These are phyloP conservation scores for Vitis riparia DNA, from an alignment of 164 flowering plant species.

Conservation along the genomic window DNA sequence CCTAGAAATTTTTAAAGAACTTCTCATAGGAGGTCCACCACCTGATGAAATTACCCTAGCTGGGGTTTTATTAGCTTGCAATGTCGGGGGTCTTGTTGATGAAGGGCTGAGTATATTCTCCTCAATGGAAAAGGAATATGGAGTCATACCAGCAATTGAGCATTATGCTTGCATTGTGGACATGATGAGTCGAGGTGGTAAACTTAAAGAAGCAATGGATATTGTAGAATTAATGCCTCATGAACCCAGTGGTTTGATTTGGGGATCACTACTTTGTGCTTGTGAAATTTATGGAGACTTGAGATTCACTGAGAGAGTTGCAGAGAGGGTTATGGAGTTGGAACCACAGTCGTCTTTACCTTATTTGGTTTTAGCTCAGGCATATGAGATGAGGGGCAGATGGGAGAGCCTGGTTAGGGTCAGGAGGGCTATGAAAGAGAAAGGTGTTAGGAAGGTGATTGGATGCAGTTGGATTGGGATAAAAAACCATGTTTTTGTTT, in stretches of 20 bases:
- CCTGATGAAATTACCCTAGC: constrained; percentile 47
- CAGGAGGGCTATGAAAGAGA: constrained; percentile 40
- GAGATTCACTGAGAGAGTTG: constrained; percentile 43
- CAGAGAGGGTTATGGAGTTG: constrained; percentile 42
- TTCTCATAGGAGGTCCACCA: constrained; percentile 16
- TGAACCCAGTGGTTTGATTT: constrained; percentile 32
- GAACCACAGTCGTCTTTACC: constrained; percentile 45
- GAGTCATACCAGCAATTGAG: constrained; percentile 40
- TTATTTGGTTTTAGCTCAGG: constrained; percentile 41
- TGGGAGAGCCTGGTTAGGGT: constrained; percentile 68
- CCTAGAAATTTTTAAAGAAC: constrained; percentile 37
- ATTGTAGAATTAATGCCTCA: constrained; percentile 40
- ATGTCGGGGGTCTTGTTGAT: constrained; percentile 37
- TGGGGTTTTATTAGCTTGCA: constrained; percentile 58
- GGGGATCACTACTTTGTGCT: constrained; percentile 42
- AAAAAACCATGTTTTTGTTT: constrained; percentile 30
- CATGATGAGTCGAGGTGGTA: constrained; percentile 49
- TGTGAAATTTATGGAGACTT: constrained; percentile 39
- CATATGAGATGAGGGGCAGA: constrained; percentile 44
- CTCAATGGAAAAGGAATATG: constrained; percentile 47
- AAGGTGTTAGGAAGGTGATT: constrained; percentile 21
- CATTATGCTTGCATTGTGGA: constrained; percentile 56
- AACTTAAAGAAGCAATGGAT: constrained; percentile 40
- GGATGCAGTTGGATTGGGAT: constrained; percentile 61
- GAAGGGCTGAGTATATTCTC: constrained; percentile 47